phyloP scores from a whole-genome alignment of 768 basidiomycete species.

The Rhodotorula babjevae region DNA sequence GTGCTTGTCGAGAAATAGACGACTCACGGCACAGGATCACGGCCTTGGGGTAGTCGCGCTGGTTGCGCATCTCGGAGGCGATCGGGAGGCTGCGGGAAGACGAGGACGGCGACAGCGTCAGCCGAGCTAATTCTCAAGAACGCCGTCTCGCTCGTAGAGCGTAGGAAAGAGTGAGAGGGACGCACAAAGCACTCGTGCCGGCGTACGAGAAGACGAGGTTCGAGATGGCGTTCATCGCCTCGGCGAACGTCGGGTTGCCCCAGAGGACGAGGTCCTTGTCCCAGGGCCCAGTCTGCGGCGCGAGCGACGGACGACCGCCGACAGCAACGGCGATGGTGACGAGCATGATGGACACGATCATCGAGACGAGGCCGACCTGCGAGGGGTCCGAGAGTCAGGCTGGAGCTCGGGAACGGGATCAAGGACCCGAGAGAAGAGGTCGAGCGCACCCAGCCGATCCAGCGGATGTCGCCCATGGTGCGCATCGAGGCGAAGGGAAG shows the following conservation, averaged over 20 bases:
- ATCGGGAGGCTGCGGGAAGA: conserved; percentile 33
- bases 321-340: conserved; percentile 42
- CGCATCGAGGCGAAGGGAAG: conserved; percentile 42
- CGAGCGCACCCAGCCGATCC: conserved; percentile 43
- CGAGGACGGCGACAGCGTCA: background rate
- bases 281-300: conserved; percentile 40
- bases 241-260: conserved; percentile 32
- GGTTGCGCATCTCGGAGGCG: conserved; percentile 47
- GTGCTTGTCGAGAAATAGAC: conserved; percentile 19
- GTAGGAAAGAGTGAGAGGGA: background rate
- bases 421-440: conserved; percentile 20
- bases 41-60: conserved; percentile 44
- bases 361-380: conserved; percentile 33
- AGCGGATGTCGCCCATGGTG: conserved; percentile 45
- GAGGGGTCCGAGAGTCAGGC: too few relatives aligned
- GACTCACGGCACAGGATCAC: conserved; percentile 39
- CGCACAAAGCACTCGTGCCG: conserved; percentile 15
- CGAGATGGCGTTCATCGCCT: conserved; percentile 46
- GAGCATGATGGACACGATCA: conserved; percentile 38
- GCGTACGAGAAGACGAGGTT: conserved; percentile 44
- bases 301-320: conserved; percentile 41
- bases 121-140: too few relatives aligned
- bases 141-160: too few relatives aligned
- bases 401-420: background rate
- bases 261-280: conserved; percentile 41